Conservation (phyloP, 179 eudicot genomes). For the Gypsophila paniculata region DNA sequence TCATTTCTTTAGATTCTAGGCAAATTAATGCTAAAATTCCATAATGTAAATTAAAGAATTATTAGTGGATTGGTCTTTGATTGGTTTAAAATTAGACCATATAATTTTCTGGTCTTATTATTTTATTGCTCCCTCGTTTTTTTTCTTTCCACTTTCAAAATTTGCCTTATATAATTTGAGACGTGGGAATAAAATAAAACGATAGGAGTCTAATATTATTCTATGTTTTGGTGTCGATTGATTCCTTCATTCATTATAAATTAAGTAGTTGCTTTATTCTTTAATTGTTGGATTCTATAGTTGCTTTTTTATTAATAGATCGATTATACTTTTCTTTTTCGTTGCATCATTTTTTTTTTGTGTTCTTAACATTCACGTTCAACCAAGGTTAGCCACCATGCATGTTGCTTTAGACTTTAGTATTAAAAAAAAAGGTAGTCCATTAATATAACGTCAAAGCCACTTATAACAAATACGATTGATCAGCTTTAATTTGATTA, state of each 20-base stretch:
- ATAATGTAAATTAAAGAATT: slow-evolving; percentile 22
- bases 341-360: background rate
- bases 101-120: slow-evolving; percentile 7
- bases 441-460: too few species aligned
- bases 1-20: slow-evolving; percentile 14
- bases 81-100: slow-evolving; percentile 6
- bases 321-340: background rate
- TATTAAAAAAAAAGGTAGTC: too few species aligned
- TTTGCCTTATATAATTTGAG: too few species aligned
- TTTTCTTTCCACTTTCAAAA: too few species aligned
- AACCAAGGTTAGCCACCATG: slow-evolving; percentile 9
- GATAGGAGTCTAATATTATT: too few species aligned
- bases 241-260: background rate
- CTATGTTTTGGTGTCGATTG: background rate
- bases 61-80: slow-evolving; percentile 17
- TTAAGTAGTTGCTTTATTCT: background rate
- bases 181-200: too few species aligned
- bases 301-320: slow-evolving; percentile 2
- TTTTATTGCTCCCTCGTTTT: too few species aligned
- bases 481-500: too few species aligned
- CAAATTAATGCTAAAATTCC: slow-evolving; percentile 15
- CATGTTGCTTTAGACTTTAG: background rate
- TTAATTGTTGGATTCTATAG: background rate
- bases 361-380: background rate
- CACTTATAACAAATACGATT: too few species aligned